Evolutionary conservation across 2,329 filamentous ascomycete genomes (phyloP).

Genomic region (Phialophora macrospora): DNA sequence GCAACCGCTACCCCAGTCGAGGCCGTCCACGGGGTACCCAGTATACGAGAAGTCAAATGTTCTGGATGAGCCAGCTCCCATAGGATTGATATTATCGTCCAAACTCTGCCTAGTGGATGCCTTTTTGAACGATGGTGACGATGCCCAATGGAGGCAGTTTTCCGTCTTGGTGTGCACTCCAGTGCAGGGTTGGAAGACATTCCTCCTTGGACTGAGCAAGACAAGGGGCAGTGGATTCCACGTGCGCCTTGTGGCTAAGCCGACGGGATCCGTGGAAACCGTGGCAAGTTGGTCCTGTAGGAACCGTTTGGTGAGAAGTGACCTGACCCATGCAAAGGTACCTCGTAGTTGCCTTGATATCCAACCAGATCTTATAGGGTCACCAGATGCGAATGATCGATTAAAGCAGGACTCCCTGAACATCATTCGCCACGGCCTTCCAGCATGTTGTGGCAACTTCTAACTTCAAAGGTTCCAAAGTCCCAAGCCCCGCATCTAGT

Average conservation of each 20-base stretch:
- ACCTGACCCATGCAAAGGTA: not conserved
- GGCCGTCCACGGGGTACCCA: not conserved
- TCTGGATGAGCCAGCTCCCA: not conserved
- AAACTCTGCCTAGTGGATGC: constrained; percentile 2
- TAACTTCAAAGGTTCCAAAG: not conserved
- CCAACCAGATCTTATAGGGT: not conserved
- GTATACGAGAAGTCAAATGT: not conserved
- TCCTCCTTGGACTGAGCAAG: not conserved
- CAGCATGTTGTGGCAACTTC: not conserved
- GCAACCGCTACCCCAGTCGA: not conserved
- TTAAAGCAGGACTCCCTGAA: not conserved
- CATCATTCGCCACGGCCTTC: not conserved
- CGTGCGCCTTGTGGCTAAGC: not conserved
- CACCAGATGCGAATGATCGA: not conserved
- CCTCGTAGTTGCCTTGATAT: not conserved
- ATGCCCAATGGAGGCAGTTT: not conserved
- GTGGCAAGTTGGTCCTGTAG: not conserved
- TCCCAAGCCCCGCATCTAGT: not conserved
- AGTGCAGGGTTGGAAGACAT: not conserved
- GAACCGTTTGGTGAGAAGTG: not conserved
- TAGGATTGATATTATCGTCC: not conserved
- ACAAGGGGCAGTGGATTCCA: not conserved
- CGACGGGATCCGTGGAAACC: not conserved
- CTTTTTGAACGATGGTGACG: not conserved
- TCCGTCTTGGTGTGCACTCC: not conserved